Evolutionary conservation across 1,139 yeast species (phyloP).

Genomic region (Pichia sp.): DNA sequence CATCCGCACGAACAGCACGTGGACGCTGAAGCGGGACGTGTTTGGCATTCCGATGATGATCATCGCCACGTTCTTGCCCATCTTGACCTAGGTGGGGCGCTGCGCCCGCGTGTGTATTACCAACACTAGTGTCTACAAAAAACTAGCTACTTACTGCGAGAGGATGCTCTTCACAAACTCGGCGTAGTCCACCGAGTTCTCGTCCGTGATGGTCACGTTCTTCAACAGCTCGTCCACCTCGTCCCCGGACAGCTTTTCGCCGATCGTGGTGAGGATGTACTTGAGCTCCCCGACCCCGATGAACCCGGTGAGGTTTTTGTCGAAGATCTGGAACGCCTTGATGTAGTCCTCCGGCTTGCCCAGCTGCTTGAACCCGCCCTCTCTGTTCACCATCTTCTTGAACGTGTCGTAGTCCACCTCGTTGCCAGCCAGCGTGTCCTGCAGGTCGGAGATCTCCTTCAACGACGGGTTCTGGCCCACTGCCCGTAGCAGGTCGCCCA

Average conservation of each 20-base stretch:
- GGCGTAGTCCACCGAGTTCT: slow-evolving; percentile 91
- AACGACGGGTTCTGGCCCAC: slow-evolving; percentile 98
- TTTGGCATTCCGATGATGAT: slow-evolving; percentile 90
- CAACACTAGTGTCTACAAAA: background rate
- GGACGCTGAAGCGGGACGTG: slow-evolving; percentile 74
- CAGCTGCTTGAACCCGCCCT: slow-evolving; percentile 82
- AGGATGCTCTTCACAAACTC: slow-evolving; percentile 91
- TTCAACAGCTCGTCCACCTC: slow-evolving; percentile 95
- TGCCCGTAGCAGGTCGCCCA: slow-evolving; percentile 93
- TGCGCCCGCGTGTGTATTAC: background rate
- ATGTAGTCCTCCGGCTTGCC: slow-evolving; percentile 97
- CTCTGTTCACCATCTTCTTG: slow-evolving; percentile 74
- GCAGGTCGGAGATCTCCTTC: slow-evolving; percentile 77
- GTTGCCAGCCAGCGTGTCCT: slow-evolving; percentile 32
- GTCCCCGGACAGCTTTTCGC: slow-evolving; percentile 82
- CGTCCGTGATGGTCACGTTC: slow-evolving; percentile 90
- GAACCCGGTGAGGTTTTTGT: slow-evolving; percentile 90
- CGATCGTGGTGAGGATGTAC: slow-evolving; percentile 88
- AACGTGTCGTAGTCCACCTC: slow-evolving; percentile 74
- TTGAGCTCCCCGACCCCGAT: slow-evolving; percentile 96
- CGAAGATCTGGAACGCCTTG: slow-evolving; percentile 96
- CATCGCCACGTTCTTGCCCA: slow-evolving; percentile 86
- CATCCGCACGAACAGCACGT: slow-evolving; percentile 73
- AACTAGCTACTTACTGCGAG: slow-evolving; percentile 58
- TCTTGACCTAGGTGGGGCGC: slow-evolving; percentile 36